Conservation (phyloP, 257 asterid species). For the Hygrophila difformis region DNA sequence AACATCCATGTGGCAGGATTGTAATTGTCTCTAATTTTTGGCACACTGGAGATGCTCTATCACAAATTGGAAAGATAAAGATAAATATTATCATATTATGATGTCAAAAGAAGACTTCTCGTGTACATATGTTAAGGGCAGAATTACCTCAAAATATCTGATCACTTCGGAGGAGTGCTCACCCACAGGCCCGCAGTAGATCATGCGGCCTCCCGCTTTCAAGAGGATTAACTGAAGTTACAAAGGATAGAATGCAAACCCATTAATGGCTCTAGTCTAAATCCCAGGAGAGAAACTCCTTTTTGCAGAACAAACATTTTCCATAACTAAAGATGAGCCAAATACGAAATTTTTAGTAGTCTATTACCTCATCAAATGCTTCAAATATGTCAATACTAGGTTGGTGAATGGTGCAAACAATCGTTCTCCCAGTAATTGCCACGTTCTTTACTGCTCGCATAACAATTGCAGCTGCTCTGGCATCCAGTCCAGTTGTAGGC, state of each 20-base stretch:
- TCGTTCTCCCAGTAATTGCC: constrained; percentile 39
- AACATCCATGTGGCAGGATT: constrained; percentile 49
- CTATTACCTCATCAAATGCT: constrained; percentile 41
- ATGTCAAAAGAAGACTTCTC: background rate
- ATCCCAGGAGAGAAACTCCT: too few relatives aligned
- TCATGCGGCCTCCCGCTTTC: constrained; percentile 41
- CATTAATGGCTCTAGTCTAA: too few relatives aligned
- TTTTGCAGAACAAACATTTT: too few relatives aligned
- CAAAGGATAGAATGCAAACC: background rate
- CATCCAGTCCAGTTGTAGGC: constrained; percentile 44
- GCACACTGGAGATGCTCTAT: constrained; percentile 31
- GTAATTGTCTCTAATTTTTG: constrained; percentile 28
- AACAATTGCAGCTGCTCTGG: constrained; percentile 46
- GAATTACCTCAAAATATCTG: constrained; percentile 32
- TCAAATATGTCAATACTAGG: constrained; percentile 47
- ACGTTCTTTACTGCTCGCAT: constrained; percentile 43
- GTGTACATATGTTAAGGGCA: background rate
- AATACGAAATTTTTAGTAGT: background rate
- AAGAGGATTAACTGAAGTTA: constrained; percentile 30
- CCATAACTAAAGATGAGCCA: background rate
- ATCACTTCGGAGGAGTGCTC: constrained; percentile 36
- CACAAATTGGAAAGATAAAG: constrained; percentile 1
- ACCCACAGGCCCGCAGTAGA: constrained; percentile 34
- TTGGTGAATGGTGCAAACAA: constrained; percentile 47
- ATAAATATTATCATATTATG: background rate